Evolutionary conservation across 345 rosid species (phyloP), one percentile per base, ranked within the genome.

Genomic region (Ceriops tagal): DNA sequence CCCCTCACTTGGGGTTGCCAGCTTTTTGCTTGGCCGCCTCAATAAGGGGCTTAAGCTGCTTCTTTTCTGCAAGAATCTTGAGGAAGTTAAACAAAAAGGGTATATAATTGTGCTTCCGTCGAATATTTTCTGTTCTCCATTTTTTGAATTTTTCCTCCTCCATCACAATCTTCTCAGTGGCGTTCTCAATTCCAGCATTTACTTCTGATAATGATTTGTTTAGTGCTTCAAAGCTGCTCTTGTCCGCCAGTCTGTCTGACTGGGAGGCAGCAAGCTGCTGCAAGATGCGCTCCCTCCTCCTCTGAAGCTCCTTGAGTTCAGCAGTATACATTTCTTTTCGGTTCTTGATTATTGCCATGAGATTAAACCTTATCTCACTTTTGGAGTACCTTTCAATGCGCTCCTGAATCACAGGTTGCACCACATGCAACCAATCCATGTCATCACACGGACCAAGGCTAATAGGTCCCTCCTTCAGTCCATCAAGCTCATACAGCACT

Each of bases 11-110:
- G 30, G 73, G 49, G 31, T 46, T 81, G 80, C 84, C 81, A 20
- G 86, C 79, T 53, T 90, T 95, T 88, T 90, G 97, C 85, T 90
- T 92, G 53, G 99, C 99, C 77, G 92, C 92, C 87, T 95, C 99
- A 24, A 92, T 89, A 35, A 95, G 89, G 24, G 98, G 98, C 75
- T 92, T 95, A 87, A 95, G 78, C 83, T 95, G 99, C 90, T 92
- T 95, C 92, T 95, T 95, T 79, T 92, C 99, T 0, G 99, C 98
- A 11, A 95, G 98, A 80, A 92, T 86, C 82, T 95, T 95, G 55
- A 95, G 93, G 82, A 95, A 95, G 78, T 92, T 92, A 68, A 95
- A 95, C 77, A 95, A 68, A 71, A 95, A 92, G 18, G 99, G 99
- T 60, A 95, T 95, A 79, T 95, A 95, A 72, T 95, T 95, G 80